Conservation (phyloP, 495 filamentous ascomycete genomes). For the Halenospora varia region DNA sequence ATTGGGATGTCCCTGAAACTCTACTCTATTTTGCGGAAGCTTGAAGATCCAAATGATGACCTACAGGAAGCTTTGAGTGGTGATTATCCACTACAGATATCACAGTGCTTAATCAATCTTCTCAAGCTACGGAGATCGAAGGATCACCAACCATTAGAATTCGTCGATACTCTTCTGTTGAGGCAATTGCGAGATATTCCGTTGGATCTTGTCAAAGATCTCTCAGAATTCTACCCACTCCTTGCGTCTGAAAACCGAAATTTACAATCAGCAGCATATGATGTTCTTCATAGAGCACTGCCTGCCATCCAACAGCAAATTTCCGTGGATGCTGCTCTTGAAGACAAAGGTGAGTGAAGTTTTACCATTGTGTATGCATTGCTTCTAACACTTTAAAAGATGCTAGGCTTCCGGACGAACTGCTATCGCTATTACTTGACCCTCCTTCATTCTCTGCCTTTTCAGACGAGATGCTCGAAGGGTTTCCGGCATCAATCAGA, state of each 20-base stretch:
- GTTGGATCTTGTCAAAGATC: conserved; percentile 45
- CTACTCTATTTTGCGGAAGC: conserved; percentile 30
- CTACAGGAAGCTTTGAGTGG: conserved; percentile 67
- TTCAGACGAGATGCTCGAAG: conserved; percentile 38
- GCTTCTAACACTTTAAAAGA: conserved; percentile 29
- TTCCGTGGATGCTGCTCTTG: conserved; percentile 74
- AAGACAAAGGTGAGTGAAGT: conserved; percentile 52
- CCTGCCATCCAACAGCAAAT: conserved; percentile 74
- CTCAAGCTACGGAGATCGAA: conserved; percentile 42
- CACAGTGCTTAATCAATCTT: conserved; percentile 56
- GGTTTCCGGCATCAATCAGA: conserved; percentile 52
- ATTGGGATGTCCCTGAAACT: conserved; percentile 70
- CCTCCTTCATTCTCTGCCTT: conserved; percentile 42
- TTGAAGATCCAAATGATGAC: conserved; percentile 74
- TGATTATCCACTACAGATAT: conserved; percentile 43
- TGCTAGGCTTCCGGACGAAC: conserved; percentile 61
- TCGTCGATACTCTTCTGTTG: conserved; percentile 65
- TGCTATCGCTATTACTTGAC: conserved; percentile 61
- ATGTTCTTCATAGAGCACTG: conserved; percentile 72
- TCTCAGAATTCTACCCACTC: conserved; percentile 62
- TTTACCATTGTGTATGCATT: not conserved
- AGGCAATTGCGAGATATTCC: conserved; percentile 59
- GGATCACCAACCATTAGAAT: conserved; percentile 35
- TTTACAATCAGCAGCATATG: conserved; percentile 78
- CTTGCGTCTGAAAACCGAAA: conserved; percentile 69